phyloP scores from a whole-genome alignment of 306 rosid species.

The Lotus japonicus region DNA sequence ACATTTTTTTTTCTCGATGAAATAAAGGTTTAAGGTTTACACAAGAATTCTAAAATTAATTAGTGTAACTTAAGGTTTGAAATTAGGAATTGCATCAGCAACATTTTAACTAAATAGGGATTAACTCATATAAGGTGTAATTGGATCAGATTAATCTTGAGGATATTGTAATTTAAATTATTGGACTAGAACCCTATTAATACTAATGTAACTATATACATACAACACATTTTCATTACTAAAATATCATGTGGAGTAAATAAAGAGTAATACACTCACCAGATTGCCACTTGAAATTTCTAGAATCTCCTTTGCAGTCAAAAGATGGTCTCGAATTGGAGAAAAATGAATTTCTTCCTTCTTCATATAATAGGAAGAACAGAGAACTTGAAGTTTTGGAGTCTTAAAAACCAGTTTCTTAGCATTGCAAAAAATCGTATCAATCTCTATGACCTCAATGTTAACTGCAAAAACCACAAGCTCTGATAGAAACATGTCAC shows the following conservation, averaged over 20 bases:
- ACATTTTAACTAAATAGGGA: too few relatives aligned
- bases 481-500: not conserved
- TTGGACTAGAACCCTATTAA: too few relatives aligned
- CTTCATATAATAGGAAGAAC: not conserved
- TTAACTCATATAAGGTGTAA: too few relatives aligned
- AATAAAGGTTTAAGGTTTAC: not conserved
- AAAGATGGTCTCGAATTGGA: not conserved
- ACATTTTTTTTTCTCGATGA: too few relatives aligned
- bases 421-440: not conserved
- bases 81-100: too few relatives aligned
- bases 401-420: not conserved
- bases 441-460: not conserved
- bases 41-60: not conserved
- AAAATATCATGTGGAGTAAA: too few relatives aligned
- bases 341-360: accelerated
- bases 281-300: not conserved
- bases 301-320: not conserved
- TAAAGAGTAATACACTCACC: not conserved
- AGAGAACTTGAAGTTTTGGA: not conserved
- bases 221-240: too few relatives aligned
- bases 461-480: not conserved
- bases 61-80: not conserved
- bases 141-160: too few relatives aligned
- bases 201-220: too few relatives aligned
- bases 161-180: too few relatives aligned